A percentile compares a stretch with the other conserved stretches of the same genome.
phyloP scores from a whole-genome alignment of 495 filamentous ascomycete genomes.

The Pseudoneurospora amorphoporcata region DNA sequence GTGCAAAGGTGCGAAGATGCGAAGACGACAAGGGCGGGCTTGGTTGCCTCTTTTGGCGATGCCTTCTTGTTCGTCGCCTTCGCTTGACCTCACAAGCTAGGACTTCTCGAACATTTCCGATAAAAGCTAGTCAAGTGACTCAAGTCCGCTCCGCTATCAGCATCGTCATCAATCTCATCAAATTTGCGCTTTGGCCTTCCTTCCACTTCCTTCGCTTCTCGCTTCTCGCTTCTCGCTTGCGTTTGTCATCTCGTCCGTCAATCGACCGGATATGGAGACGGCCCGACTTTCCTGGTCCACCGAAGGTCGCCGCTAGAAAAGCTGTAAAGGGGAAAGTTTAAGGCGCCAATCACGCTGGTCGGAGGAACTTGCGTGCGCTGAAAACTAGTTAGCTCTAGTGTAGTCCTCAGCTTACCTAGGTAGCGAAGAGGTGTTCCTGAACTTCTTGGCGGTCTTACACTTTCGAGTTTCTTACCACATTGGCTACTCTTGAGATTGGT shows the following conservation, averaged over 20 bases:
- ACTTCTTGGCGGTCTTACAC: neutral
- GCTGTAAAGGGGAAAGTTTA: neutral
- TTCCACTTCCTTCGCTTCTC: neutral
- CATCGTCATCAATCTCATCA: neutral
- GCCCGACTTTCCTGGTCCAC: neutral
- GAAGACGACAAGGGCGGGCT: neutral
- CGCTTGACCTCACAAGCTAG: neutral
- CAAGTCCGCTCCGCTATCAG: neutral
- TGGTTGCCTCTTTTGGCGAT: neutral
- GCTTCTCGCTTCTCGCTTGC: neutral
- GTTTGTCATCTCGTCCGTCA: too few relatives aligned
- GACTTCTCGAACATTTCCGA: neutral
- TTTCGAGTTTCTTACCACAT: neutral
- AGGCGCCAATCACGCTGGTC: neutral
- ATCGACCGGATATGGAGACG: too few relatives aligned
- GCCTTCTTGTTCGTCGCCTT: neutral
- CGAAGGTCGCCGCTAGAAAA: neutral
- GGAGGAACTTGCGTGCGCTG: neutral
- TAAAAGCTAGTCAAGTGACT: neutral
- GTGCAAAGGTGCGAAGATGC: neutral
- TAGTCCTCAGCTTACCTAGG: too few relatives aligned
- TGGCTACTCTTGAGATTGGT: neutral
- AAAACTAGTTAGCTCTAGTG: neutral
- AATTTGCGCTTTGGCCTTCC: neutral
- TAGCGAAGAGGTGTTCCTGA: too few relatives aligned